A percentile compares a stretch with the other conserved stretches of the same genome.
Conservation (phyloP, 176 grass and related monocot species). For the Carex kokanica region DNA sequence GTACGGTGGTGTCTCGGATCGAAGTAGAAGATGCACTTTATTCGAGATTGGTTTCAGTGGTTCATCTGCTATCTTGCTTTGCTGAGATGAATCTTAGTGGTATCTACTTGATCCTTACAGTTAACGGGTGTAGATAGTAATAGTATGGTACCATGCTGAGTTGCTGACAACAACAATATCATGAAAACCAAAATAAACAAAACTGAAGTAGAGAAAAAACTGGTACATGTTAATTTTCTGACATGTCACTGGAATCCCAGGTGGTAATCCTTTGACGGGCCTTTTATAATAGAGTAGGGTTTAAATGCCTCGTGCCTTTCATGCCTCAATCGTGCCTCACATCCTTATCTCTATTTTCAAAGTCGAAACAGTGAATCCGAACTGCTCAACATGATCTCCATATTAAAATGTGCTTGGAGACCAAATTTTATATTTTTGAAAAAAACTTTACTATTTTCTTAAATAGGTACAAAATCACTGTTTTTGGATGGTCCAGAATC, state of each 20-base stretch:
- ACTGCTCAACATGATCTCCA: too few relatives aligned
- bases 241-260: constrained; percentile 3
- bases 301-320: too few relatives aligned
- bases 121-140: constrained; percentile 12
- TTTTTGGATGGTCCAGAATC: too few relatives aligned
- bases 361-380: too few relatives aligned
- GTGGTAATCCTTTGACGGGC: not conserved
- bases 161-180: not conserved
- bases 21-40: constrained; percentile 75
- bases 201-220: not conserved
- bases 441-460: too few relatives aligned
- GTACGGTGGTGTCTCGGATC: constrained; percentile 41
- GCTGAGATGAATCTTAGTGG: constrained; percentile 56
- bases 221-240: not conserved
- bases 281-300: not conserved
- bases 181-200: constrained; percentile 4
- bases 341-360: too few relatives aligned
- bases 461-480: too few relatives aligned
- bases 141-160: constrained; percentile 1
- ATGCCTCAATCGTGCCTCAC: too few relatives aligned
- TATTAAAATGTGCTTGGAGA: too few relatives aligned
- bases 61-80: constrained; percentile 60
- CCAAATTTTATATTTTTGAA: too few relatives aligned
- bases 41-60: constrained; percentile 58
- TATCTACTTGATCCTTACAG: constrained; percentile 16